A percentile compares a stretch with the other conserved stretches of the same genome.
Evolutionary conservation across 768 basidiomycete species (phyloP).

Genomic region (Amanita rimosa): DNA sequence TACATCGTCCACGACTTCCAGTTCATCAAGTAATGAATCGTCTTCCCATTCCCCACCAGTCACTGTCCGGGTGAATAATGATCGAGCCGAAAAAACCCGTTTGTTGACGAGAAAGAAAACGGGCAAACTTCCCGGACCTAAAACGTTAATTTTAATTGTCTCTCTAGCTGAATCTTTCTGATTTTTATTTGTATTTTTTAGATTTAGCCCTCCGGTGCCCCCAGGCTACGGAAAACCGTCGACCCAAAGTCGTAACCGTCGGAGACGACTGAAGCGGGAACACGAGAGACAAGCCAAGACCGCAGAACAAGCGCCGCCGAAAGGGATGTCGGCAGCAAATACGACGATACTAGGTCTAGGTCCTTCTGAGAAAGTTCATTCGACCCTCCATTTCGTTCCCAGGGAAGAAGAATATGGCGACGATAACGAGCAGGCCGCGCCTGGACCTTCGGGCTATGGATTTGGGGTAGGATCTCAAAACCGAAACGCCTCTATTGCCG

Average conservation of each 20-base stretch:
- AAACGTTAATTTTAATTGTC: not conserved
- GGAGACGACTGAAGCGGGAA: slow-evolving; percentile 36
- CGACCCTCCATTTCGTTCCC: too few relatives aligned
- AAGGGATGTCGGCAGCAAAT: slow-evolving; percentile 29
- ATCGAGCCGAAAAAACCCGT: not conserved
- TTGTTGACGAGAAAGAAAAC: too few relatives aligned
- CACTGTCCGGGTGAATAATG: slow-evolving; percentile 7
- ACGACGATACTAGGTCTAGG: slow-evolving; percentile 27
- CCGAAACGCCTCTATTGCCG: slow-evolving; percentile 3
- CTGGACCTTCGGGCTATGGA: not conserved
- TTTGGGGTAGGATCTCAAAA: not conserved
- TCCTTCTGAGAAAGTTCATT: not conserved
- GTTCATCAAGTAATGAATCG: slow-evolving; percentile 14
- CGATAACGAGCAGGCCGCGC: not conserved
- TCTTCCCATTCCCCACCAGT: slow-evolving; percentile 16
- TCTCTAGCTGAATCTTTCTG: not conserved
- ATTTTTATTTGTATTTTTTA: too few relatives aligned
- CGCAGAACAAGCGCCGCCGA: slow-evolving; percentile 12
- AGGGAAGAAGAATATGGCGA: not conserved
- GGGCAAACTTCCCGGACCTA: too few relatives aligned
- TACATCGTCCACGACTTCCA: slow-evolving; percentile 10
- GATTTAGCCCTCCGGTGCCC: slow-evolving; percentile 21
- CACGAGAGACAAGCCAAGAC: slow-evolving; percentile 8
- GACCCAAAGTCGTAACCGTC: slow-evolving; percentile 47
- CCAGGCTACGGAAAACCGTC: slow-evolving; percentile 49